Evolutionary conservation across 441 rosid species (phyloP), one percentile per base, ranked within the genome.

Genomic region (Geranium incanum): DNA sequence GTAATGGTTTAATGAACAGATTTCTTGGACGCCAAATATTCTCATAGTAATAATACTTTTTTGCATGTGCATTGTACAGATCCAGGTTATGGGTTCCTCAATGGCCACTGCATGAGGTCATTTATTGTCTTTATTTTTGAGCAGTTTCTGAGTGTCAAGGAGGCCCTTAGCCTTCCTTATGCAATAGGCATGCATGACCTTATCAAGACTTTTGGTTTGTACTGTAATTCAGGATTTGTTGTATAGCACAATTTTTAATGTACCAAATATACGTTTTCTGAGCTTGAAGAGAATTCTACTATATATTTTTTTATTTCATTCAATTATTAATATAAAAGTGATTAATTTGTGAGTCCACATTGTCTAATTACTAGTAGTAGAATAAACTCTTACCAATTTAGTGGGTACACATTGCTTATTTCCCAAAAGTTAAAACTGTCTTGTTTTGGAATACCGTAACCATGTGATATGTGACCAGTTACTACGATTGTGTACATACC

Each of bases 51-150:
- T 5, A 63, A 50, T 36, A 36, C 13, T 1, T 36, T 12, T 15
- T 9, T 2, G 48, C 28, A 36, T 37, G 15, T 37, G 28, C 33
- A 28, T 28, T 5, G 19, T 66, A 37, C 69, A 66, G 69, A 66
- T 66, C 43, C 69, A 66, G 48, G 15, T 36, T n/a, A 66, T 66
- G 69, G 28, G 48, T 15, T 66, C 69, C 11, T 66, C 69, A 66
- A 37, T 36, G 23, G 16, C 67, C 12, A 33, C 67, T 23, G 67
- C 67, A 12, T 63, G 36, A 62, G 36, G 36, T 45, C 15, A 12
- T 11, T 52, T 48, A 52, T 16, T 28, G 67, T 4, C 16, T 28
- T 8, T 28, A 23, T 63, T 15, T 28, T 63, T 63, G 7, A 63
- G 38, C 39, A 63, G 33, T 63, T 11, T 63, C 67, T 63, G 63